A percentile compares a stretch with the other conserved stretches of the same genome.
Conservation (phyloP, 2,329 filamentous ascomycete species). For the Sordariomycetes sp. region DNA sequence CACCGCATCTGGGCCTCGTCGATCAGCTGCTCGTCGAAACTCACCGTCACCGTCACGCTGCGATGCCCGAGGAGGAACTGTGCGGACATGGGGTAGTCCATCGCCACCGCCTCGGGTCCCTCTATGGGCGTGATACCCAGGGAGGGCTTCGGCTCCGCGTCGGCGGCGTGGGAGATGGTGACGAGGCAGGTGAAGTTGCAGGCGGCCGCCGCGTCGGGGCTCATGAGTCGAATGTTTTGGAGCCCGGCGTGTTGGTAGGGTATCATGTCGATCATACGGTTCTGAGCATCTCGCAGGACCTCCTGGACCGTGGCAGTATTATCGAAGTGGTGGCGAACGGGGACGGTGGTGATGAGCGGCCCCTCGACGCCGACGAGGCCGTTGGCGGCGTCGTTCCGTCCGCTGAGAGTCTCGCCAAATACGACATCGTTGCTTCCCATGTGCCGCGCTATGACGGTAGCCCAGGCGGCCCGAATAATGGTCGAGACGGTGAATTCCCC, state of each 20-base stretch:
- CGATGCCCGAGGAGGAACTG: background rate
- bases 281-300: slow-evolving; percentile 45
- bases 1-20: background rate
- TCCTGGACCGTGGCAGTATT: slow-evolving; percentile 29
- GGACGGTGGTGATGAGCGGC: slow-evolving; percentile 50
- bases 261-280: slow-evolving; percentile 44
- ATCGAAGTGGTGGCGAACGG: slow-evolving; percentile 37
- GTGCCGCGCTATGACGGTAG: slow-evolving; percentile 40
- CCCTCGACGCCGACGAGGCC: slow-evolving; percentile 44
- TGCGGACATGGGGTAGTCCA: background rate
- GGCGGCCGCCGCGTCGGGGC: slow-evolving; percentile 40
- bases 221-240: slow-evolving; percentile 47
- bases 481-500: slow-evolving; percentile 33
- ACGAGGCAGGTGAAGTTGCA: slow-evolving; percentile 26
- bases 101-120: background rate
- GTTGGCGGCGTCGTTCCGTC: slow-evolving; percentile 36
- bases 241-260: slow-evolving; percentile 54
- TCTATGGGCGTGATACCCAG: background rate
- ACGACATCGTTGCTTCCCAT: slow-evolving; percentile 40
- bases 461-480: slow-evolving; percentile 49
- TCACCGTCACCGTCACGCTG: background rate
- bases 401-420: slow-evolving; percentile 49
- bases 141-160: background rate
- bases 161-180: background rate
- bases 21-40: background rate